Evolutionary conservation across 1,284 basidiomycete genomes (phyloP).

Genomic region (Inonotus hispidus): DNA sequence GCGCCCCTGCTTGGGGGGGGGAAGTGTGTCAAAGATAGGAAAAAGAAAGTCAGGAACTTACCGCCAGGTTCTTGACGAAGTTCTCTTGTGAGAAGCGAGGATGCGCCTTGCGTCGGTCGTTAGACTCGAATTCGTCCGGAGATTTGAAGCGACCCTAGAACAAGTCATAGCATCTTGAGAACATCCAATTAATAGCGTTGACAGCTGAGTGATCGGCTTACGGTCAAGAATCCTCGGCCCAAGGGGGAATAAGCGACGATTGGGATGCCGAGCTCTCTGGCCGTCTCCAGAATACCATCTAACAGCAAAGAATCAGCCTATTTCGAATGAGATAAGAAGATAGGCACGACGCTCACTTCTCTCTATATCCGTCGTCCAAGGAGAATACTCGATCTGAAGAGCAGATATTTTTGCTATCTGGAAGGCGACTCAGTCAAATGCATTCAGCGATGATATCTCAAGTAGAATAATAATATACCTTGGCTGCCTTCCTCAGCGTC

Average conservation of each 20-base stretch:
- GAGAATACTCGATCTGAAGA: constrained; percentile 28
- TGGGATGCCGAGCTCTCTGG: constrained; percentile 22
- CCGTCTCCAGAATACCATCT: constrained; percentile 19
- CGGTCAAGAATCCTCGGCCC: constrained; percentile 21
- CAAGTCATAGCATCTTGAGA: too few species aligned
- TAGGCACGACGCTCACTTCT: constrained; percentile 7
- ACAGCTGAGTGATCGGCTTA: too few species aligned
- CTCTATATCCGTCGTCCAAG: constrained; percentile 21
- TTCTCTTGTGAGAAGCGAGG: constrained; percentile 27
- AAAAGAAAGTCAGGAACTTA: too few species aligned
- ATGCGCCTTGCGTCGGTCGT: constrained; percentile 25
- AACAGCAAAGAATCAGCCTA: background rate
- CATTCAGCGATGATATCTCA: background rate
- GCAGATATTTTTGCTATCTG: constrained; percentile 28
- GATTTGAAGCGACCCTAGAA: constrained; percentile 30
- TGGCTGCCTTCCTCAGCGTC: constrained; percentile 23
- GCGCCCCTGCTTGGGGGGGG: background rate
- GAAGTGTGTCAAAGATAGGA: background rate
- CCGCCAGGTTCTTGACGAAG: constrained; percentile 32
- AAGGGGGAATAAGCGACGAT: constrained; percentile 22
- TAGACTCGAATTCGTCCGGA: constrained; percentile 32
- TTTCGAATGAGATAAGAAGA: background rate
- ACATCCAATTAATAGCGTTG: too few species aligned
- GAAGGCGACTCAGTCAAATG: background rate
- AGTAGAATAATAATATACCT: constrained; percentile 8